Evolutionary conservation across 2,329 filamentous ascomycete genomes (phyloP), one percentile per base, ranked within the genome.

Genomic region (Fusarium circinatum): DNA sequence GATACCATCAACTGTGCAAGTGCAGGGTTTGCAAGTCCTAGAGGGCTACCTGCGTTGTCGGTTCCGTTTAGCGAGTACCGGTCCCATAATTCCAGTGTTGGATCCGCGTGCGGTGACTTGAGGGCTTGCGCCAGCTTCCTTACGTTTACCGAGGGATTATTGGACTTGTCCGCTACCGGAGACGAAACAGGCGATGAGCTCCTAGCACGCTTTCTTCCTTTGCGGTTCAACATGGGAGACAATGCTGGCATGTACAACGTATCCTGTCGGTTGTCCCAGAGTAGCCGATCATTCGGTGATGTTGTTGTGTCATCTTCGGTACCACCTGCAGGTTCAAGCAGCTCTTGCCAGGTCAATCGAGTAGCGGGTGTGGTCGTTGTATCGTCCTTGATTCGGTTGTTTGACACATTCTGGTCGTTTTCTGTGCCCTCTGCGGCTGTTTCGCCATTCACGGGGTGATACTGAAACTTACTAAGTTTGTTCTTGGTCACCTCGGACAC

Each of bases 61-160:
- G 73, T 69, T 49, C 59, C 67, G 42, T 78, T 81, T 22, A 90
- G 82, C 42, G 92, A 89, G 79, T 94, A 94, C 59, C 92, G 90
- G 75, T 93, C 93, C 93, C 93, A 96, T 5, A 95, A 82, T 72
- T 95, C 92, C 38, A 92, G 82, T 6, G 92, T 92, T 42, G 93
- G 92, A 77, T 95, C 93, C 38, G 90, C 88, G 72, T 92, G 89
- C 18, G 91, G 91, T 3, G 92, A 92, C 73, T 88, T 91, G 48
- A 93, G 81, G 2, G 89, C 85, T 61, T 87, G 85, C 44, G 88
- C 87, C 47, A 92, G 82, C 71, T 87, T 86, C 76, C 89, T 87
- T 44, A 91, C 82, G 75, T 93, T 89, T 69, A 91, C 83, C 0
- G 86, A 78, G 12, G 86, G 84, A 2, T 84, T 83, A 32, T 80